Evolutionary conservation across 2,329 filamentous ascomycete species (phyloP).

Genomic region (Lasiodiplodia gonubiensis): DNA sequence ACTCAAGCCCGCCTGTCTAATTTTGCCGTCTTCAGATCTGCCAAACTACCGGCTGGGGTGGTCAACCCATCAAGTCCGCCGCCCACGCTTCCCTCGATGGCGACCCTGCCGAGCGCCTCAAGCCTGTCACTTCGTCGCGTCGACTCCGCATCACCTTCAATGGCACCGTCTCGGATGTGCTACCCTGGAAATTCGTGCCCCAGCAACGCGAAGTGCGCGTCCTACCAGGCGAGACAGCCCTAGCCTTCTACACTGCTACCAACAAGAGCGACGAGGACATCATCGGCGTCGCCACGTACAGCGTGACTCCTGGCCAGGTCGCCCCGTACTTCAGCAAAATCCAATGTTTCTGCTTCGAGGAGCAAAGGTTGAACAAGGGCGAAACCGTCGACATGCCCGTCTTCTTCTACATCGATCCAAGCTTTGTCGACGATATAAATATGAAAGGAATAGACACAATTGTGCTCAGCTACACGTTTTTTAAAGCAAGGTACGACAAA

Average conservation of each 20-base stretch:
- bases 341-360: constrained; percentile 99
- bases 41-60: constrained; percentile 87
- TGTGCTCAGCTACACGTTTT: constrained; percentile 96
- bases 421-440: constrained; percentile 87
- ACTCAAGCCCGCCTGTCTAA: not conserved
- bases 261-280: constrained; percentile 91
- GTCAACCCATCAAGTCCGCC: constrained; percentile 84
- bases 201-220: constrained; percentile 97
- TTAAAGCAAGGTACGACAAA: constrained; percentile 85
- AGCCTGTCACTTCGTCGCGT: constrained; percentile 78
- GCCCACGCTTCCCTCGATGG: constrained; percentile 61
- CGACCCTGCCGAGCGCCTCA: constrained; percentile 77
- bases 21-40: constrained; percentile 64
- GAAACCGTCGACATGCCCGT: constrained; percentile 99
- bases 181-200: constrained; percentile 96
- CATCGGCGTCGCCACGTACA: constrained; percentile 97
- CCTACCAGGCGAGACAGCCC: constrained; percentile 90
- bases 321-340: constrained; percentile 99
- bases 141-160: constrained; percentile 96
- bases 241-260: constrained; percentile 97
- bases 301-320: constrained; percentile 92
- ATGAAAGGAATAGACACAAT: constrained; percentile 96
- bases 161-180: constrained; percentile 89
- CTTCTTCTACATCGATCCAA: constrained; percentile 98
- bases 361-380: constrained; percentile 87